Base-by-base conservation (phyloP, 345 rosid species). In the Barbarea vulgaris region DNA sequence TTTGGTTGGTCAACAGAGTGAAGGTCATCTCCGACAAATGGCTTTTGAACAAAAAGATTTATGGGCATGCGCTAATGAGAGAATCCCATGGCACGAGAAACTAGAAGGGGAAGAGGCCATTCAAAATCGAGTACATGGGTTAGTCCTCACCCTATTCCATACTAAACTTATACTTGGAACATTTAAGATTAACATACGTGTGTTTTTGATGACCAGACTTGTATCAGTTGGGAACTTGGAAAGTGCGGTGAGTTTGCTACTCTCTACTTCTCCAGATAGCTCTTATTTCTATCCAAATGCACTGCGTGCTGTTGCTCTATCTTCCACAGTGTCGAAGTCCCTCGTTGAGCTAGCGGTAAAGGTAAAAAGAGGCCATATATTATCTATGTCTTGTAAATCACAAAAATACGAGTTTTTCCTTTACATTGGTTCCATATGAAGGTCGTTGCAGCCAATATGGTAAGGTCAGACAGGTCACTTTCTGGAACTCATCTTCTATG, bases 381-480 rank as follows among this genome's bases (percentile, higher is more conserved):
- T 57, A 61, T 72, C 52, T 59, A 11, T 34, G 15, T 33, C 2
- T 41, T 0, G 27, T 34, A 27, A 25, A 70, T 71, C 37, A 65
- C 37, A 19, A 3, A 3, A 37, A 46, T 18, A 9, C 4, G 59
- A 30, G 34, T n/a, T 24, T 25, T 48, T 52, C 1, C 11, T 59
- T 53, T 61, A 56, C 37, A 65, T 42, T 28, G 1, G 52, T 65
- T 67, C 18, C 24, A 42, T 42, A 37, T 47, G 67, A 47, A 93
- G 98, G 96, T 93, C 60, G 95, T 93, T 74, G 98, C 98, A 51
- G 96, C 98, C 72, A 93, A 93, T 80, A 90, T 90, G 96, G 98
- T 90, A 48, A 83, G 90, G 79, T 88, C 94, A 61, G 96, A 90
- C 79, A 84, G 87, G 69, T 93, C 96, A 62, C 80, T 93, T 57